Percentiles rank a stretch among this genome's conserved stretches.
Evolutionary conservation across 1,284 basidiomycete species (phyloP).

Genomic region (Singerocomus inundabilis): DNA sequence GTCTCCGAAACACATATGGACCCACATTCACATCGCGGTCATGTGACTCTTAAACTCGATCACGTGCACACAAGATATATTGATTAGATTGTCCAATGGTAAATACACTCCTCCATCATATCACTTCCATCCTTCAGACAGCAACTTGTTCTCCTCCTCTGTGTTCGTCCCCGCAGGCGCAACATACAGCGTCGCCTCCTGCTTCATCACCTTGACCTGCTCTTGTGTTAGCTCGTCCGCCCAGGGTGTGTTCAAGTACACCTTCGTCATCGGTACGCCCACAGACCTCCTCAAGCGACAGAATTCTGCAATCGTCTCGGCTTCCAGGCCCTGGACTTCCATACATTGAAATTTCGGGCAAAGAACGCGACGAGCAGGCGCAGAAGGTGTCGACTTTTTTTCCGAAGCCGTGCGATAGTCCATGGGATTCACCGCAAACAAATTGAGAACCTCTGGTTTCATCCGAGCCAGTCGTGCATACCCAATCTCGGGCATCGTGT

Average conservation of each 20-base stretch:
- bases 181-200: slow-evolving; percentile 24
- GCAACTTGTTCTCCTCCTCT: slow-evolving; percentile 37
- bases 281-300: slow-evolving; percentile 28
- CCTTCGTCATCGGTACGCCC: slow-evolving; percentile 35
- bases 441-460: slow-evolving; percentile 39
- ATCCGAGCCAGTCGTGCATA: slow-evolving; percentile 49
- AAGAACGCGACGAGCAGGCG: slow-evolving; percentile 24
- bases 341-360: slow-evolving; percentile 44
- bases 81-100: no score
- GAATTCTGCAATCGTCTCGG: slow-evolving; percentile 27
- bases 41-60: slow-evolving; percentile 23
- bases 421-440: slow-evolving; percentile 43
- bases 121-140: slow-evolving; percentile 23
- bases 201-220: slow-evolving; percentile 19
- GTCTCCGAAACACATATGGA: slow-evolving; percentile 12
- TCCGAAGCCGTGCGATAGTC: slow-evolving; percentile 20
- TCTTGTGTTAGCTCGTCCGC: slow-evolving; percentile 13
- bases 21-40: slow-evolving; percentile 23
- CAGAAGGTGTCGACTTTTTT: neutral
- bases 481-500: slow-evolving; percentile 51
- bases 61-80: slow-evolving; percentile 29
- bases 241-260: slow-evolving; percentile 35
- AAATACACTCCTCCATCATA: no score
- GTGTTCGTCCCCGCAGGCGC: slow-evolving; percentile 37
- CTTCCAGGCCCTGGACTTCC: slow-evolving; percentile 38